Conservation (phyloP, 805 yeast genomes). For the Suhomyces canberraensis region DNA sequence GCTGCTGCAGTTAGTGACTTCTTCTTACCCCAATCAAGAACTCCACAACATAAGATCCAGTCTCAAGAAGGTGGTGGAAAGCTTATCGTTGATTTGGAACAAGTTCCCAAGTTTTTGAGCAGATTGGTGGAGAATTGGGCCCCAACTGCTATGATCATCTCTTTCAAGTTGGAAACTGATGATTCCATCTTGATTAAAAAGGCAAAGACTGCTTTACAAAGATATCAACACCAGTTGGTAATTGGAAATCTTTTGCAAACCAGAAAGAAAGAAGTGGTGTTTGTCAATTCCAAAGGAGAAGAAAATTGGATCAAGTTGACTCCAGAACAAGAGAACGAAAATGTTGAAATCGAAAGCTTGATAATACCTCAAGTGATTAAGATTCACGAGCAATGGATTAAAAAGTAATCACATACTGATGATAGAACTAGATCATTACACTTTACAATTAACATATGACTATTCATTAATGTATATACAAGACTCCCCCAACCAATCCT, state of each 20-base stretch:
- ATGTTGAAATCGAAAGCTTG: slow-evolving; percentile 68
- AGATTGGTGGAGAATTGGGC: slow-evolving; percentile 93
- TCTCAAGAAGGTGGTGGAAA: slow-evolving; percentile 69
- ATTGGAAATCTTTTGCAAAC: slow-evolving; percentile 91
- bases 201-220: slow-evolving; percentile 71
- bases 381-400: slow-evolving; percentile 64
- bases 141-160: slow-evolving; percentile 88
- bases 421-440: too few relatives aligned
- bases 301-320: slow-evolving; percentile 51
- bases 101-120: slow-evolving; percentile 91
- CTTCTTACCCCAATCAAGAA: slow-evolving; percentile 78
- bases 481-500: background rate
- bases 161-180: slow-evolving; percentile 94
- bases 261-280: slow-evolving; percentile 82
- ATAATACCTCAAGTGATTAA: slow-evolving; percentile 75
- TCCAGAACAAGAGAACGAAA: slow-evolving; percentile 35
- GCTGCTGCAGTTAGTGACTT: slow-evolving; percentile 99
- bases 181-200: slow-evolving; percentile 63
- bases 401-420: background rate
- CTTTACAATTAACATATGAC: background rate
- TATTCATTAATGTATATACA: background rate
- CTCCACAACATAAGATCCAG: slow-evolving; percentile 95
- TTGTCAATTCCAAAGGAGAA: slow-evolving; percentile 55
- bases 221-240: slow-evolving; percentile 91
- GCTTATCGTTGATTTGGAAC: slow-evolving; percentile 81